Conservation (phyloP, 805 yeast species). For the Pichia membranifaciens region DNA sequence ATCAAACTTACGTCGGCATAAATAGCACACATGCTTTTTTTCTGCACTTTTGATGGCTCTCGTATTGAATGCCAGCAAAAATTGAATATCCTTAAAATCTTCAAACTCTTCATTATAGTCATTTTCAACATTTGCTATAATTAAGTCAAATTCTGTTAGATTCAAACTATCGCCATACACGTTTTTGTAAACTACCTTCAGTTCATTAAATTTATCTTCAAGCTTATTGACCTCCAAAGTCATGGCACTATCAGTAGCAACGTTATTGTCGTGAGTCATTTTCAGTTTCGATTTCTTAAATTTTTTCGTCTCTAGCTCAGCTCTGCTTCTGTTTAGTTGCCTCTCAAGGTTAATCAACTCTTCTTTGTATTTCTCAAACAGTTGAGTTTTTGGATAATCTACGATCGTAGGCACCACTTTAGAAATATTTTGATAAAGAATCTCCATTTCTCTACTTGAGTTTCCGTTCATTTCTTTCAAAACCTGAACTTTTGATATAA, state of each 20-base stretch:
- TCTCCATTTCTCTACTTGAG: constrained; percentile 16
- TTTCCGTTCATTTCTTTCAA: constrained; percentile 16
- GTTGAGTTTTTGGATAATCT: constrained; percentile 12
- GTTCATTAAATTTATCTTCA: background rate
- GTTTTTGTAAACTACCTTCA: constrained; percentile 14
- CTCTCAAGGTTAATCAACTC: constrained; percentile 9
- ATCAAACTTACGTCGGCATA: constrained; percentile 67
- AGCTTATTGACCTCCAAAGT: constrained; percentile 2
- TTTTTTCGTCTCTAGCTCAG: constrained; percentile 13
- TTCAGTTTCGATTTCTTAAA: constrained; percentile 10
- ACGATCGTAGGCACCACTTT: constrained; percentile 8
- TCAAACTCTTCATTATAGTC: constrained; percentile 57
- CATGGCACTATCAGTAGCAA: background rate
- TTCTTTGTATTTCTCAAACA: constrained; percentile 4
- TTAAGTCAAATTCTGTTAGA: constrained; percentile 44
- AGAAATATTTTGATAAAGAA: constrained; percentile 5
- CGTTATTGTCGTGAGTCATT: constrained; percentile 1
- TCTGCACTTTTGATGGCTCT: constrained; percentile 64
- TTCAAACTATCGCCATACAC: constrained; percentile 32
- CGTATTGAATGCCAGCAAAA: constrained; percentile 62
- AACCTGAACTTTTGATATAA: constrained; percentile 45
- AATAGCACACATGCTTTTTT: constrained; percentile 51
- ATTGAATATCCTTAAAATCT: constrained; percentile 60
- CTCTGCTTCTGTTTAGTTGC: constrained; percentile 10
- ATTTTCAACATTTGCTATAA: constrained; percentile 50